A percentile compares a stretch with the other conserved stretches of the same genome.
Conservation (phyloP, 495 filamentous ascomycete genomes). For the Xylaria grammica region DNA sequence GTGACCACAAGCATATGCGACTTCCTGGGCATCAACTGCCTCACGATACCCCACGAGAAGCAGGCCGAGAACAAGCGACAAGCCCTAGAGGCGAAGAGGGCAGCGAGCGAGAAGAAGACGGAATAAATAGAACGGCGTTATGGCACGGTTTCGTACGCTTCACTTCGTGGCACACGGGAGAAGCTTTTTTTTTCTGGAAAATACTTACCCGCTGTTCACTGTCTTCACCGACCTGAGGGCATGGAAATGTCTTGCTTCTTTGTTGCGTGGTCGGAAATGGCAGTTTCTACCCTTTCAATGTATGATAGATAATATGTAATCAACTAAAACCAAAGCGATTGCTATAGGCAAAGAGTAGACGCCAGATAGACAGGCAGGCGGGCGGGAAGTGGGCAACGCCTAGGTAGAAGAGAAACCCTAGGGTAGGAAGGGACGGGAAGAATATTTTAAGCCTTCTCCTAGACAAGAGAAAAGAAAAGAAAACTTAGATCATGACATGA, state of each 20-base stretch:
- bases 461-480: too few species aligned
- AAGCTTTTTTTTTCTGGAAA: neutral
- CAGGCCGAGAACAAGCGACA: slow-evolving; percentile 48
- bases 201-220: too few species aligned
- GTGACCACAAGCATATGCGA: slow-evolving; percentile 91
- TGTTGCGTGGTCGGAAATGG: too few species aligned
- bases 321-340: too few species aligned
- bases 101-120: slow-evolving; percentile 39
- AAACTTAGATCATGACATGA: too few species aligned
- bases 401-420: too few species aligned
- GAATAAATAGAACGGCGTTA: slow-evolving; percentile 21
- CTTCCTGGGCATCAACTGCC: slow-evolving; percentile 90
- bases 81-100: slow-evolving; percentile 31
- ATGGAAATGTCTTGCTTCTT: too few species aligned
- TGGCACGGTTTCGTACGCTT: neutral
- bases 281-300: neutral
- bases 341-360: neutral
- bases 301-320: neutral
- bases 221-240: too few species aligned
- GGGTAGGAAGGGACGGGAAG: too few species aligned
- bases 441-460: too few species aligned
- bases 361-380: neutral
- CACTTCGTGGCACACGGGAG: neutral
- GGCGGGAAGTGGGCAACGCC: neutral
- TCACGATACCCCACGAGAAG: slow-evolving; percentile 79